Percentiles rank a stretch among this genome's conserved stretches.
Evolutionary conservation across 257 asterid genomes (phyloP).

Genomic region (Pogostemon cablin): DNA sequence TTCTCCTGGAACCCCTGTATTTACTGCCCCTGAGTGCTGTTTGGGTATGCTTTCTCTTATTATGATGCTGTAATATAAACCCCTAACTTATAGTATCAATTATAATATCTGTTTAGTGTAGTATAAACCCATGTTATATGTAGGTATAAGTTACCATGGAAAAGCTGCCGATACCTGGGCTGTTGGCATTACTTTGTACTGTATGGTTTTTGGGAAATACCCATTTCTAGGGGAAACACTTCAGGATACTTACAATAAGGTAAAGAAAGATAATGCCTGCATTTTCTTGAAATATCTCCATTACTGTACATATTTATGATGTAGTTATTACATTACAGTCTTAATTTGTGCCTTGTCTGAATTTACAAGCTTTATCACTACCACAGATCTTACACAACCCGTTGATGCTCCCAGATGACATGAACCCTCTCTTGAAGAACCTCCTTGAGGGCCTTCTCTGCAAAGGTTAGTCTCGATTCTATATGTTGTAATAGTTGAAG

Average conservation of each 20-base stretch:
- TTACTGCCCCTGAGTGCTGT: conserved; percentile 99
- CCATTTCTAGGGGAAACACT: conserved; percentile 95
- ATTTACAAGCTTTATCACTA: conserved; percentile 16
- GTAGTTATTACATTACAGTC: conserved; percentile 6
- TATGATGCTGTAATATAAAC: neutral
- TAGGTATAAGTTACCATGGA: conserved; percentile 69
- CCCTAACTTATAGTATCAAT: neutral
- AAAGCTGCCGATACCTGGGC: conserved; percentile 95
- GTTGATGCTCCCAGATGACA: conserved; percentile 66
- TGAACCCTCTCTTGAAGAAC: conserved; percentile 76
- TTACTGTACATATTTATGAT: neutral
- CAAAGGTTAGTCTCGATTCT: conserved; percentile 66
- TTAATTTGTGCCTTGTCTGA: conserved; percentile 13
- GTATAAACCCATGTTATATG: conserved; percentile 29
- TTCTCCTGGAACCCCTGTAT: conserved; percentile 99
- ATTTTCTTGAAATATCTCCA: neutral
- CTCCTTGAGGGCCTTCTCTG: conserved; percentile 89
- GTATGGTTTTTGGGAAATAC: conserved; percentile 68
- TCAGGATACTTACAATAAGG: conserved; percentile 96
- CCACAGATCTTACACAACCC: conserved; percentile 76
- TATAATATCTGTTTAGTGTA: neutral
- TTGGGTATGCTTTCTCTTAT: conserved; percentile 50
- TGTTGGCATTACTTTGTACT: conserved; percentile 81
- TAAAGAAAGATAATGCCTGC: conserved; percentile 16
- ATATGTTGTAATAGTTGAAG: neutral